Base-by-base conservation (phyloP, 805 yeast species). In the Candida manassasensis region DNA sequence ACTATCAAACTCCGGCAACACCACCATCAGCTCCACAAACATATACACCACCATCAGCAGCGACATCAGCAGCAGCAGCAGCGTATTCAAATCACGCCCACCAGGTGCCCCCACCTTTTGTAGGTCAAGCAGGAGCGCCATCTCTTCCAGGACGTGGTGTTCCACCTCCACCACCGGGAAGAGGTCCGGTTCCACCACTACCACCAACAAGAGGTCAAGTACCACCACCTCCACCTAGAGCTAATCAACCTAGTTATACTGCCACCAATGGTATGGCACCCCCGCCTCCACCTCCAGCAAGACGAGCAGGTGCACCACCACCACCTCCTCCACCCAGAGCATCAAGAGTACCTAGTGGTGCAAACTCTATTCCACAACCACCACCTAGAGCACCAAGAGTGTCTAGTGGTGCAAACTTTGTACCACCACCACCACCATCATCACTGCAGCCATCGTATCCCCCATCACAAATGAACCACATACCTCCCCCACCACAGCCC, bases 241-340 rank as follows among this genome's bases (percentile, higher is more conserved):
- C 43, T 29, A 39, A 7, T 9, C 21, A 18, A 18, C 44, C 55
- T 10, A 14, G 27, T 24, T n/a, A 47, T 47, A 6, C 44, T 47
- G 12, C 52, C 53, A 9, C 45, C 52, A 35, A 43, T 12, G 43
- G 45, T 18, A 41, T 29, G 53, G 49, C 3, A 11, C 55, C 52
- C 19, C 55, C 57, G 12, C 52, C 49, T 6, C 44, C 49, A 8
- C 55, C 58, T 6, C 37, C 32, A 31, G 43, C 27, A 41, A 47
- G 21, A 40, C 41, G 38, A 38, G 29, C 47, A n/a, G 39, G 40
- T 17, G 47, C 45, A 7, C 46, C 48, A 7, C 54, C 61, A 2
- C 63, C 64, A 12, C 59, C 61, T 2, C 62, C 63, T 3, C 63
- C 64, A 10, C 50, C 60, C 18, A 43, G 62, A 37, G 47, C 50